phyloP scores from a whole-genome alignment of 2,329 filamentous ascomycete species.

The Diaporthe sp. region DNA sequence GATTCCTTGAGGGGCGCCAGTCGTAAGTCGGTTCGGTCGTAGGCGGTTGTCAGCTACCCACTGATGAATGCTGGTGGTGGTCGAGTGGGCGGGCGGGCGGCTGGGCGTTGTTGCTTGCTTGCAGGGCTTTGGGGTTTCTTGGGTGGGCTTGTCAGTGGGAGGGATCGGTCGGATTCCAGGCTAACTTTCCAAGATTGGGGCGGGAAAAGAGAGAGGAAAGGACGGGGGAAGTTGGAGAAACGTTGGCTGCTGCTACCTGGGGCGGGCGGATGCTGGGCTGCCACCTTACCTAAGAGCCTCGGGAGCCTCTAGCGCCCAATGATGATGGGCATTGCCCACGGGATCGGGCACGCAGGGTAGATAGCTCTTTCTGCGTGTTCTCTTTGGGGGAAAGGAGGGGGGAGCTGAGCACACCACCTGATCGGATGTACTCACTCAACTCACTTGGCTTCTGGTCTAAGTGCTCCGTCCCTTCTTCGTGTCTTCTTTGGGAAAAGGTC shows the following conservation, averaged over 20 bases:
- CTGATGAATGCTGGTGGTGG: background rate
- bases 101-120: constrained; percentile 4
- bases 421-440: constrained; percentile 15
- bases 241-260: constrained; percentile 22
- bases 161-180: constrained; percentile 16
- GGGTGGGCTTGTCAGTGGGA: constrained; percentile 21
- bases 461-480: constrained; percentile 6
- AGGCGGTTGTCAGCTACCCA: constrained; percentile 20
- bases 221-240: constrained; percentile 24
- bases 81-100: background rate
- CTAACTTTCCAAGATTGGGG: constrained; percentile 6
- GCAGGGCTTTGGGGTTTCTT: background rate
- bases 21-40: constrained; percentile 2
- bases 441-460: background rate
- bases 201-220: constrained; percentile 25
- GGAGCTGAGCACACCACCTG: constrained; percentile 31
- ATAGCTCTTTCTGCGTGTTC: constrained; percentile 9
- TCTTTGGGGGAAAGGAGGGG: background rate
- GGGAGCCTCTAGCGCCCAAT: constrained; percentile 12
- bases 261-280: constrained; percentile 7
- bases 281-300: constrained; percentile 30
- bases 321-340: constrained; percentile 26
- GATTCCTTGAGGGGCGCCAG: constrained; percentile 13
- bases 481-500: background rate
- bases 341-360: constrained; percentile 17